These are phyloP conservation scores for Sindora glabra DNA, from an alignment of 306 rosid species.

Conservation along the genomic window DNA sequence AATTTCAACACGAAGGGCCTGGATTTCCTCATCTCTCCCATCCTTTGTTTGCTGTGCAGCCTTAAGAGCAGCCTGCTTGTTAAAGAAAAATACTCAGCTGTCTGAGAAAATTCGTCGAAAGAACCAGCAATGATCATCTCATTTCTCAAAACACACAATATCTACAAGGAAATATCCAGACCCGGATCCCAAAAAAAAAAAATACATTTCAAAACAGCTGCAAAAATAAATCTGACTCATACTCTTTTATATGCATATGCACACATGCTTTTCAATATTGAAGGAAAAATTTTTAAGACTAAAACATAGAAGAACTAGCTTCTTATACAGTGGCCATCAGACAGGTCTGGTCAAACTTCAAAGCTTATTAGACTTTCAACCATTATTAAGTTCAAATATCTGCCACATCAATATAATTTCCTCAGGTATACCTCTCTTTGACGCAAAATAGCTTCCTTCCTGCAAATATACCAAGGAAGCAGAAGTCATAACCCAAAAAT, in stretches of 20 bases:
- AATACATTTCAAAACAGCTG: no score
- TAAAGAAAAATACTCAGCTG: conserved; percentile 20
- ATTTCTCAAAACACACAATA: background rate
- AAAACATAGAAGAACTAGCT: no score
- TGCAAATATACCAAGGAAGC: conserved; percentile 38
- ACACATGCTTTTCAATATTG: background rate
- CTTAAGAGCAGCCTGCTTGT: conserved; percentile 85
- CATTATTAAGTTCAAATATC: background rate
- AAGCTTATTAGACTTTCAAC: background rate
- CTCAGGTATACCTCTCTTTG: conserved; percentile 78
- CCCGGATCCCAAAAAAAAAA: no score
- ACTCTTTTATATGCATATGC: background rate
- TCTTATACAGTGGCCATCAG: no score
- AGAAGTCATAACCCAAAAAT: conserved; percentile 16
- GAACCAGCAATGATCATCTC: background rate
- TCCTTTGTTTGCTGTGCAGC: conserved; percentile 80
- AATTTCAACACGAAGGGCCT: conserved; percentile 72
- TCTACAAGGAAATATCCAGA: background rate
- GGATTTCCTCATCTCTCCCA: conserved; percentile 70
- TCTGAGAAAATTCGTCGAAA: conserved; percentile 24
- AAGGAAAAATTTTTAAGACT: no score
- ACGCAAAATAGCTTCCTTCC: conserved; percentile 95
- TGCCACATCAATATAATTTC: conserved; percentile 8
- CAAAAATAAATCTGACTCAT: background rate
- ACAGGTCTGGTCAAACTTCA: no score